Base-by-base conservation (phyloP, 176 grass and related monocot species). In the Oryza meyeriana region DNA sequence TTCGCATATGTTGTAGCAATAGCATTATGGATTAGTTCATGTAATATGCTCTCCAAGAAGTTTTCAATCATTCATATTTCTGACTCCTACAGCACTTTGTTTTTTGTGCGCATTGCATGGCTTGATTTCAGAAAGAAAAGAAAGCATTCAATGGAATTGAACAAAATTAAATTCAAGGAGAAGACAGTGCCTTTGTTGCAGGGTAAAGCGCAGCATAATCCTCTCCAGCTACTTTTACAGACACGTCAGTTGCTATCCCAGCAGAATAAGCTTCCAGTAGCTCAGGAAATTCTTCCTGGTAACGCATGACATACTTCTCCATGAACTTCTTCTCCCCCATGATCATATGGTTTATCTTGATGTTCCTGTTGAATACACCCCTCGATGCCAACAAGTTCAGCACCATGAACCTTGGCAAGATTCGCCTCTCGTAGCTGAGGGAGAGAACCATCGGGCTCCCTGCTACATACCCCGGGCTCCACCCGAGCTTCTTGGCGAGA, bases 351-450 rank as follows among this genome's bases (percentile, higher is more conserved):
- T 1, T 8, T 9, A 39, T 30, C 83, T 33, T 73, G 20, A 64
- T 48, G 45, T 57, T 71, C 0, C 28, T 24, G 30, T 70, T 78
- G 65, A 75, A n/a, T 13, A 80, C 16, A 38, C 84, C 70, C 39
- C 22, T 85, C 1, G 81, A 89, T 18, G 42, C 59, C 40, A 97
- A 74, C 32, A 88, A 44, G 18, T 85, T 33, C 47, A 93, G 59
- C 31, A 93, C 84, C 18, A 0, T 17, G 44, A 61, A 89, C 83
- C 91, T 75, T 1, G 91, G 91, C 48, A 93, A 28, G 24, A 89
- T 45, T 39, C 84, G 87, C 72, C 24, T 58, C 76, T 93, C 88
- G 0, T 91, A 83, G 70, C 90, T 87, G 33, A 97, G 61, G 22
- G 73, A 84, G 17, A 97, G 78, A 61, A 83, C 4, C 10, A 61